These are phyloP conservation scores for Penicillium roqueforti DNA, from an alignment of 495 filamentous ascomycete genomes.

Conservation along the genomic window DNA sequence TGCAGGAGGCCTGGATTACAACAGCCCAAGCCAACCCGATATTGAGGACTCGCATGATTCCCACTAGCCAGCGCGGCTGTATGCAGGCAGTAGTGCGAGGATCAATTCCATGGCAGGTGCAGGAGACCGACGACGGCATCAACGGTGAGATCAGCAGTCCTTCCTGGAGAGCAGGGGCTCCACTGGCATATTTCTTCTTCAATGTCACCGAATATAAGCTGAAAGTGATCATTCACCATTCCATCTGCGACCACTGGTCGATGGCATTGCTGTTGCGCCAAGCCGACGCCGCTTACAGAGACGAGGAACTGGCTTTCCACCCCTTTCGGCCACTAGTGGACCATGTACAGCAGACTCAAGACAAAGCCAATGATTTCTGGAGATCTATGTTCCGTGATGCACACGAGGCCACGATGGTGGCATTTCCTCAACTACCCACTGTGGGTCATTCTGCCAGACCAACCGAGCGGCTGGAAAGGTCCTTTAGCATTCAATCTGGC, in stretches of 20 bases:
- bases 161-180: too few relatives aligned
- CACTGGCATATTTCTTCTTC: constrained; percentile 10
- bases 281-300: constrained; percentile 11
- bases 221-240: constrained; percentile 15
- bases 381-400: constrained; percentile 3
- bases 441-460: constrained; percentile 1
- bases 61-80: constrained; percentile 28
- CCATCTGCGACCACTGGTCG: constrained; percentile 17
- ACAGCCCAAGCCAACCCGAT: constrained; percentile 33
- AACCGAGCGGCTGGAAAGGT: neutral
- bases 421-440: constrained; percentile 8
- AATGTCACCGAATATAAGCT: neutral
- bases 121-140: too few relatives aligned
- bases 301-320: neutral
- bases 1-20: constrained; percentile 39
- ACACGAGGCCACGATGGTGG: neutral
- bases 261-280: constrained; percentile 13
- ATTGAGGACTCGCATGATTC: constrained; percentile 43
- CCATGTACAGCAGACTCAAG: constrained; percentile 4
- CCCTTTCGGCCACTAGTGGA: constrained; percentile 19
- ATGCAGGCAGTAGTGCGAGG: constrained; percentile 41
- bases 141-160: too few relatives aligned
- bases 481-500: neutral
- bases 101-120: constrained; percentile 25
- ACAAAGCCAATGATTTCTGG: constrained; percentile 6